phyloP scores from a whole-genome alignment of 495 filamentous ascomycete species.

The Aspergillus leporis region DNA sequence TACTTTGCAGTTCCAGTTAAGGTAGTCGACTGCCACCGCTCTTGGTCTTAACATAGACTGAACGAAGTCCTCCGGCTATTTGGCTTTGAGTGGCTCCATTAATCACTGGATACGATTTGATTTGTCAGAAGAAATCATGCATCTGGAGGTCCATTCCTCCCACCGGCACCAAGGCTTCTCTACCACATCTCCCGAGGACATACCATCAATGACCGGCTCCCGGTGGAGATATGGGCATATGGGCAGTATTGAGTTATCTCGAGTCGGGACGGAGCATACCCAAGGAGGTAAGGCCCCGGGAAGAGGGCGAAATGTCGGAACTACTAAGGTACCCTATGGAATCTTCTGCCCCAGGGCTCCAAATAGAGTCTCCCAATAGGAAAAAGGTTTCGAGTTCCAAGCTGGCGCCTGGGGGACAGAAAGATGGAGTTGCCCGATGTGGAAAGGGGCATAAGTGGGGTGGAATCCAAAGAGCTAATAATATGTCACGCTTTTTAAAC shows the following conservation, averaged over 20 bases:
- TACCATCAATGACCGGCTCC: not conserved
- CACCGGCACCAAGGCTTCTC: not conserved
- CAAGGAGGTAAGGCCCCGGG: not conserved
- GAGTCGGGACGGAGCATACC: constrained; percentile 1
- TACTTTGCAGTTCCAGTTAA: not conserved
- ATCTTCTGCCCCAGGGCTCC: constrained; percentile 18
- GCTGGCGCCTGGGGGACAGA: constrained; percentile 14
- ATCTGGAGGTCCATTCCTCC: not conserved
- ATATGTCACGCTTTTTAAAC: constrained; percentile 8
- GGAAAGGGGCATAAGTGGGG: constrained; percentile 10
- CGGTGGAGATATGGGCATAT: not conserved
- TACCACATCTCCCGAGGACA: not conserved
- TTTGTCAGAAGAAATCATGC: not conserved
- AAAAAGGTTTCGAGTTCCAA: constrained; percentile 10
- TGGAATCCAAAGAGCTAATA: constrained; percentile 8
- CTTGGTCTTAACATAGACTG: not conserved
- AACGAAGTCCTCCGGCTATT: not conserved
- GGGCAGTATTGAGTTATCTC: not conserved
- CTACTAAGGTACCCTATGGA: not conserved
- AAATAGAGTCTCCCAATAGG: constrained; percentile 14
- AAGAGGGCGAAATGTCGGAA: constrained; percentile 4
- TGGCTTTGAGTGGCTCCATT: constrained; percentile 1
- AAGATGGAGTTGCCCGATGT: constrained; percentile 11
- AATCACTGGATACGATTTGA: not conserved
- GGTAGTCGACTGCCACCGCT: not conserved